Conservation (phyloP, 768 basidiomycete species). For the Postia placenta region DNA sequence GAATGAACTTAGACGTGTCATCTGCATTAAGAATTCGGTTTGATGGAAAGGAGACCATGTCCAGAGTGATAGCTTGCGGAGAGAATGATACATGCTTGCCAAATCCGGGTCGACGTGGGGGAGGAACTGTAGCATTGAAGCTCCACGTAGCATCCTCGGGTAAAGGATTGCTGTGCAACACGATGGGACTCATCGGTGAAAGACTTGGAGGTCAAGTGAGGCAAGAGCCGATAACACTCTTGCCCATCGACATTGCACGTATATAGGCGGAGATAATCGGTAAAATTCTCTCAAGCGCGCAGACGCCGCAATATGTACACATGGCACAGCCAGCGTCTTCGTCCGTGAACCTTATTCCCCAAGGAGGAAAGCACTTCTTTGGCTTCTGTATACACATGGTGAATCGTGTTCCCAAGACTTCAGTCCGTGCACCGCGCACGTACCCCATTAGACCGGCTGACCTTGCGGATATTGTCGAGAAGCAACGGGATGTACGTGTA, state of each 20-base stretch:
- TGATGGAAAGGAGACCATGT: slow-evolving; percentile 42
- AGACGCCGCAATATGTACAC: no score
- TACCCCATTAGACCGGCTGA: no score
- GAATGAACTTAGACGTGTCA: slow-evolving; percentile 49
- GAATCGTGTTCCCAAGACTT: no score
- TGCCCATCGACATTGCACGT: no score
- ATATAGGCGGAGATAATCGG: no score
- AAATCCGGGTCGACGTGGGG: slow-evolving; percentile 7
- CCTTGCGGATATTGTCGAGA: no score
- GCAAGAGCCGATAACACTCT: no score
- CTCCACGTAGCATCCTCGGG: slow-evolving; percentile 49
- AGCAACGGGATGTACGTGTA: no score
- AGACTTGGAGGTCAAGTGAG: no score
- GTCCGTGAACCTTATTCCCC: neutral
- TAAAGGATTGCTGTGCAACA: slow-evolving; percentile 34
- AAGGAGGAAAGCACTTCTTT: neutral
- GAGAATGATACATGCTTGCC: slow-evolving; percentile 51
- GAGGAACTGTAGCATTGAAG: slow-evolving; percentile 26
- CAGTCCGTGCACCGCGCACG: no score
- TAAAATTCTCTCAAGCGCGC: no score
- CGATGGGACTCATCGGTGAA: slow-evolving; percentile 28
- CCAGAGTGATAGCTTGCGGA: slow-evolving; percentile 42
- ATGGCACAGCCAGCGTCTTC: no score
- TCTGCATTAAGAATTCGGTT: slow-evolving; percentile 58
- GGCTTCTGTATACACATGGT: neutral